Evolutionary conservation across 2,329 filamentous ascomycete species (phyloP), one percentile per base, ranked within the genome.

Genomic region (Mycosphaerelloides madeirae): DNA sequence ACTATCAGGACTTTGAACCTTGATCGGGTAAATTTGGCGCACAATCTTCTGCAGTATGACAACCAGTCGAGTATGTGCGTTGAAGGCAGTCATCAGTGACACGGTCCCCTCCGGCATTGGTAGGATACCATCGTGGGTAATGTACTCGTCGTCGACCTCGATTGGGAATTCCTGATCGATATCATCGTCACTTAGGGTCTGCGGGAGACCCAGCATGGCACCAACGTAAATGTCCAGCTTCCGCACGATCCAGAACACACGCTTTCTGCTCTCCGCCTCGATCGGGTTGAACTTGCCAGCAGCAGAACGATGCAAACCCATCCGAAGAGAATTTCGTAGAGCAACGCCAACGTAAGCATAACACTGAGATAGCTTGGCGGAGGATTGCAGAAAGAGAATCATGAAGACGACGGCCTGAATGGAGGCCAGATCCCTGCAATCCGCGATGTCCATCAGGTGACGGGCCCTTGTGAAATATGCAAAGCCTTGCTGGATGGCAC

Each of bases 91-190:
- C 66, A 81, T 76, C n/a, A 81, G 55, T 3, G 79, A 75, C 2
- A 78, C 73, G 16, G 67, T 65, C 32, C 75, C 75, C 22, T 74
- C 62, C 3, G 79, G 79, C 69, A 79, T 77, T 2, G 76, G 70
- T 39, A 69, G 54, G n/a, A 70, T 72, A 32, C 68, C 69, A 18
- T 67, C 67, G 46, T 69, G 67, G 4, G 72, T 75, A 41, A 76
- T 72, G 54, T 69, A 74, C 43, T 75, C 72, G 43, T 76, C 73
- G 46, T 97, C 93, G 14, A 87, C 85, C 66, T 96, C 89, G 22
- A 82, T 82, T 0, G 93, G 93, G 64, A 89, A 95, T 62, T 97
- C 93, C 36, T 86, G 81, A 55, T 90, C 82, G 31, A 96, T 80
- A 58, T 76, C 72, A 14, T 75, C 72, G 31, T 73, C 71, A 41